A percentile compares a stretch with the other conserved stretches of the same genome.
Conservation (phyloP, 2,329 filamentous ascomycete genomes). For the Stagonosporopsis cucurbitacearum region DNA sequence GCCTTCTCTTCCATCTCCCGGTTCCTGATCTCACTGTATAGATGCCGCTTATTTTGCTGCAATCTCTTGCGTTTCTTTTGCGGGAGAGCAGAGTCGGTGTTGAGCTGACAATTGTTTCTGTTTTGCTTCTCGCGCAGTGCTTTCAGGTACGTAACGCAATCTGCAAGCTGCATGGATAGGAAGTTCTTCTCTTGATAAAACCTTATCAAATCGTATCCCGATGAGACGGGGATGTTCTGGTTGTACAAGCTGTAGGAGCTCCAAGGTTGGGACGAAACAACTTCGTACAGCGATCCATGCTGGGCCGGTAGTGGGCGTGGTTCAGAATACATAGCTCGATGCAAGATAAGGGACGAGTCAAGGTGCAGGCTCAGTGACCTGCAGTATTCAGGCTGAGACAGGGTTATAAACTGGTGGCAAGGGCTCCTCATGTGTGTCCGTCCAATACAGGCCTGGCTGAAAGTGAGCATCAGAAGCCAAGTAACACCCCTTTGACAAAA, state of each 20-base stretch:
- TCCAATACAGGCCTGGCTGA: neutral
- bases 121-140: conserved; percentile 42
- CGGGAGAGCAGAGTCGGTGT: conserved; percentile 16
- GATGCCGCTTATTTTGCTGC: conserved; percentile 34
- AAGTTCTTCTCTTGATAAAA: conserved; percentile 33
- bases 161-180: conserved; percentile 39
- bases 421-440: neutral
- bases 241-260: neutral
- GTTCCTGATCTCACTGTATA: conserved; percentile 41
- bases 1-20: conserved; percentile 40
- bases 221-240: neutral
- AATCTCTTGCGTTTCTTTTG: conserved; percentile 42
- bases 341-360: neutral
- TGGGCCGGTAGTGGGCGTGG: neutral
- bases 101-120: conserved; percentile 32
- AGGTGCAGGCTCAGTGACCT: neutral
- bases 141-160: conserved; percentile 41
- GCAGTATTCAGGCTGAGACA: conserved; percentile 3
- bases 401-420: conserved; percentile 8
- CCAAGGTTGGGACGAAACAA: neutral
- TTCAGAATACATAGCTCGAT: conserved; percentile 2
- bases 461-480: conserved; percentile 1
- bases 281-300: neutral
- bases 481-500: conserved; percentile 4
- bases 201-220: conserved; percentile 5